Base-by-base conservation (phyloP, 495 filamentous ascomycete species). In the Friedmanniomyces simplex region DNA sequence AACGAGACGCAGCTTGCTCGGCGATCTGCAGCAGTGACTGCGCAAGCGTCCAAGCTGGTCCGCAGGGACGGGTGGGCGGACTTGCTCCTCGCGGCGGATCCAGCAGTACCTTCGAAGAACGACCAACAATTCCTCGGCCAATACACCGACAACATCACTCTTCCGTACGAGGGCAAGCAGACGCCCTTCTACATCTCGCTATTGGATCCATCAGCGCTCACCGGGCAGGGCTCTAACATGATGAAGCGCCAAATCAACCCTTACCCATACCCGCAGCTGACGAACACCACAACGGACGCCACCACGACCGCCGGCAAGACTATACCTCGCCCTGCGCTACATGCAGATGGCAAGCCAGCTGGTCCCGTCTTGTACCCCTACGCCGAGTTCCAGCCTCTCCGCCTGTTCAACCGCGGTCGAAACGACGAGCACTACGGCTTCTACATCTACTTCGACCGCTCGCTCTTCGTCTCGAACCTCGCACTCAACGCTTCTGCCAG, bases 361-460 rank as follows among this genome's bases (percentile, higher is more conserved):
- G 72, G 84, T 0, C 85, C 86, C 26, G 77, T 75, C n/a, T 77
- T 96, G 24, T 77, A 83, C 25, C 82, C 86, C 0, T 76, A 81
- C 42, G 79, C 87, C 0, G 65, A 68, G 1, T 81, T 87, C 32
- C 93, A 97, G 62, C 93, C 89, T 0, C 69, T 97, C 16, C 82
- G 86, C 2, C 79, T 97, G 1, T 96, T 87, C 73, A 85, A 97
- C 69, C 84, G 89, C 22, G 89, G 84, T 20, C 70, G 83, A 34
- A 72, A 78, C 1, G 82, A 81, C 0, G 93, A 98, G 67, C 89
- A 95, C 71, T 97, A 94, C 70, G 88, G 88, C 11, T 96, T 96
- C 71, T 96, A 95, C 70, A 86, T 79, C 0, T 95, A 95, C 75
- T 97, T 85, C 70, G 82, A 91, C 69, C 88, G 89, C 61, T 87